A percentile compares a stretch with the other conserved stretches of the same genome.
These are phyloP conservation scores for Rhododendron kiyosumense DNA, from an alignment of 148 eudicot genomes.

Conservation along the genomic window DNA sequence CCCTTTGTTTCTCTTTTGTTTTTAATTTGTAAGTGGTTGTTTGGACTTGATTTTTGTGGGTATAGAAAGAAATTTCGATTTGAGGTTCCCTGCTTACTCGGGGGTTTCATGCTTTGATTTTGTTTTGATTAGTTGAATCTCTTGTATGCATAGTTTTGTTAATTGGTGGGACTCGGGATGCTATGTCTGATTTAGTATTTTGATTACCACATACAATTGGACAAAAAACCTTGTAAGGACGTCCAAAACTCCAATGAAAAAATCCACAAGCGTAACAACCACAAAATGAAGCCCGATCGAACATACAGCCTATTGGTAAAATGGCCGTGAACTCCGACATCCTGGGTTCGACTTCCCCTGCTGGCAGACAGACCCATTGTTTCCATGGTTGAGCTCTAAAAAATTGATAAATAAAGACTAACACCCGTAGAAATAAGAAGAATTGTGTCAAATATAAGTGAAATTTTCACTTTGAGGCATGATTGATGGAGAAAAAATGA, in stretches of 20 bases:
- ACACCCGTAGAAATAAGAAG: too few species aligned
- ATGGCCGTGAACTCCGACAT: not conserved
- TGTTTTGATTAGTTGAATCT: not conserved
- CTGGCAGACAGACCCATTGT: not conserved
- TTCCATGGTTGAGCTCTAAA: not conserved
- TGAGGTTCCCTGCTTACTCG: not conserved
- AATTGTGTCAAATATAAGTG: not conserved
- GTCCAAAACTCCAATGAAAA: not conserved
- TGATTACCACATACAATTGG: not conserved
- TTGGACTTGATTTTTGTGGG: not conserved
- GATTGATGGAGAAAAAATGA: not conserved
- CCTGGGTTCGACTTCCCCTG: not conserved
- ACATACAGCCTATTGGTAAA: not conserved
- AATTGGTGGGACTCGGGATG: not conserved
- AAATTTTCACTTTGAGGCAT: not conserved
- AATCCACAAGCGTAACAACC: not conserved
- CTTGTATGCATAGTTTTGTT: not conserved
- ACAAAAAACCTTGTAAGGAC: not conserved
- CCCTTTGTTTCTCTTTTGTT: not conserved
- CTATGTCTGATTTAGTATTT: not conserved
- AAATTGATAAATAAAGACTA: not conserved
- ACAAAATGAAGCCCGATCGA: not conserved
- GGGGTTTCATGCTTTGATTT: not conserved
- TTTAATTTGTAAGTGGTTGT: not conserved
- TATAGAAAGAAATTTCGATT: not conserved